Base-by-base conservation (phyloP, 345 rosid genomes). In the Corchorus olitorius region DNA sequence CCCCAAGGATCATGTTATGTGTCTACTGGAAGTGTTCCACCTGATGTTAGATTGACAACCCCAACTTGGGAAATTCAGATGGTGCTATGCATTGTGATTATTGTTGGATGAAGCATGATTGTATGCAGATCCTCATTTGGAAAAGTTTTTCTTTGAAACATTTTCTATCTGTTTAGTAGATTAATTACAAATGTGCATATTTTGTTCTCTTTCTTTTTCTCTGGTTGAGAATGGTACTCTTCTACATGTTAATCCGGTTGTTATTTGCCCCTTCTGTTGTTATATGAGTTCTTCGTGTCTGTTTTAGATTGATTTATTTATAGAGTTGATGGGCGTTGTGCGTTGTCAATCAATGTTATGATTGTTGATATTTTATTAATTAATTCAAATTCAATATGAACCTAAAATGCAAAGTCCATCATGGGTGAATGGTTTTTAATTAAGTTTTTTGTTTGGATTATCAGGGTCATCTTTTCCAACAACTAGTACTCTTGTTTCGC, bases 401-500 rank as follows among this genome's bases (percentile, higher is more conserved):
- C 20, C 20, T 49, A 68, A 27, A 48, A 49, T 68, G 43, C n/a
- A 8, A 49, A 49, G 43, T 68, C 11, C 8, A 27, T 68, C 27
- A 14, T 75, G 8, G 8, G 17, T 41, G 65, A 48, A 46, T 19
- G 63, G 39, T 8, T 65, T 75, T 75, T 65, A 11, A 35, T 64
- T 50, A 61, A 22, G 39, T 54, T 53, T 65, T 53, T 53, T 13
- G 0, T 61, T 72, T 73, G 75, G 76, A 83, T 86, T 67, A 69
- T 74, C 94, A 96, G 99, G 92, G 75, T 84, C 77, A 75, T 65
- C 77, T 96, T 59, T 89, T 93, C 80, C 83, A 50, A 46, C 83
- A 86, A 77, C 89, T 96, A 49, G 90, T 96, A 66, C 54, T 82
- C 65, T 59, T 93, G 82, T 87, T 81, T 79, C 87, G 85, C 72